Conservation (phyloP, 148 eudicot genomes). For the Nepenthes mirabilis region DNA sequence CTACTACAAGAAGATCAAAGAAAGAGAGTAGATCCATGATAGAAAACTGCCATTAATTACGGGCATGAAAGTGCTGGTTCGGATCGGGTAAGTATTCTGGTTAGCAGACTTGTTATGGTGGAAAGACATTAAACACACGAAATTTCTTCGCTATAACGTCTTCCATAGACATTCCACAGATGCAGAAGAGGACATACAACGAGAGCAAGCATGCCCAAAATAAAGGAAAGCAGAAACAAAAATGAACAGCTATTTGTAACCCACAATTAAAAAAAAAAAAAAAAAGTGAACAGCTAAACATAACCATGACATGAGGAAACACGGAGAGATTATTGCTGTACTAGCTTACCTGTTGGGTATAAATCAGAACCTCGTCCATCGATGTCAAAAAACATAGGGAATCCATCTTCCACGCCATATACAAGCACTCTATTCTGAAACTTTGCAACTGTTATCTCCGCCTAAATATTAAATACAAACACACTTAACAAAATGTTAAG, state of each 20-base stretch:
- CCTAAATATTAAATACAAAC: constrained; percentile 21
- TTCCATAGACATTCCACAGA: no score
- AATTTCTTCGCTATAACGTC: no score
- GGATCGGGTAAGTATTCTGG: no score
- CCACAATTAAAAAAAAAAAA: background rate
- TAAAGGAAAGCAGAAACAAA: background rate
- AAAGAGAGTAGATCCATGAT: no score
- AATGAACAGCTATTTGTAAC: background rate
- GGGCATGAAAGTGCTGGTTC: no score
- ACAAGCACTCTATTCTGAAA: constrained; percentile 75
- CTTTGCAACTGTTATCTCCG: constrained; percentile 63
- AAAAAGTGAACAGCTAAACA: background rate
- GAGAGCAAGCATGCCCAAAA: no score
- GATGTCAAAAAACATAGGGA: constrained; percentile 71
- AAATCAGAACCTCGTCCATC: constrained; percentile 82
- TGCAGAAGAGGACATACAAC: no score
- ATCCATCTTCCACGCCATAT: constrained; percentile 72
- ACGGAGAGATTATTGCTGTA: background rate
- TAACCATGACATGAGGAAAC: background rate
- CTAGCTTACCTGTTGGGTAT: constrained; percentile 68
- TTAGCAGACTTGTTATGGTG: no score
- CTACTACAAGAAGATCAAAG: no score
- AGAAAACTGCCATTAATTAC: no score
- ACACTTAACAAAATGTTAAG: background rate
- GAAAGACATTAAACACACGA: no score